Conservation (phyloP, 2,329 filamentous ascomycete species). For the Xylaria sp. region DNA sequence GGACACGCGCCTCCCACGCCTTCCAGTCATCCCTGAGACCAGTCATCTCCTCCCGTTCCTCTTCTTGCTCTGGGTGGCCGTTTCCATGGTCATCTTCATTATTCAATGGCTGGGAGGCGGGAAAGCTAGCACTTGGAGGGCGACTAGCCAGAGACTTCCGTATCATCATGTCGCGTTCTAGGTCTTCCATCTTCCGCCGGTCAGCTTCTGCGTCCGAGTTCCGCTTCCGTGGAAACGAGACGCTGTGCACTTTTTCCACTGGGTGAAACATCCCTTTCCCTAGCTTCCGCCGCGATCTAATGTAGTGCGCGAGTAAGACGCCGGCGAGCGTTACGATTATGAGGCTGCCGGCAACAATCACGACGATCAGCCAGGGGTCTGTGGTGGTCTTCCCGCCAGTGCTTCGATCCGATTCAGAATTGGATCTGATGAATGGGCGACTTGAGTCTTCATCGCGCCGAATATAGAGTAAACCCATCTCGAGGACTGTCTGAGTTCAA, state of each 20-base stretch:
- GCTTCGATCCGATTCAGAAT: not conserved
- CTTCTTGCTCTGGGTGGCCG: conserved; percentile 18
- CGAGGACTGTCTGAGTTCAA: not conserved
- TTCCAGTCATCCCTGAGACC: conserved; percentile 52
- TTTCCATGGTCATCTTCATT: conserved; percentile 23
- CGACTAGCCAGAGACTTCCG: conserved; percentile 48
- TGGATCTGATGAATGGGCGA: not conserved
- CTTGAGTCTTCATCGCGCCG: conserved; percentile 5
- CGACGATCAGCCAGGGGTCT: conserved; percentile 43
- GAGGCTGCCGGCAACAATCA: conserved; percentile 42
- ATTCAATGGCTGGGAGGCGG: conserved; percentile 27
- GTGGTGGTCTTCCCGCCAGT: not conserved
- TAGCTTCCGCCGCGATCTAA: conserved; percentile 34
- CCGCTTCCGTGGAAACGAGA: conserved; percentile 23
- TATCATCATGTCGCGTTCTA: conserved; percentile 47
- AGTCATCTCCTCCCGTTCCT: conserved; percentile 40
- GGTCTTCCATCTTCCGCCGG: conserved; percentile 40
- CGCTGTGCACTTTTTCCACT: conserved; percentile 8
- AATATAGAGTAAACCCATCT: conserved; percentile 28
- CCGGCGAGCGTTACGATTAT: conserved; percentile 37
- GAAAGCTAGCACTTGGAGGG: conserved; percentile 15
- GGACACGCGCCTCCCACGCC: conserved; percentile 52
- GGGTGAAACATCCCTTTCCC: conserved; percentile 12
- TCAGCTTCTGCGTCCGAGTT: conserved; percentile 37
- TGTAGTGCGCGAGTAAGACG: conserved; percentile 37